Evolutionary conservation across 257 asterid species (phyloP).

Genomic region (Thymus mandschuricus): DNA sequence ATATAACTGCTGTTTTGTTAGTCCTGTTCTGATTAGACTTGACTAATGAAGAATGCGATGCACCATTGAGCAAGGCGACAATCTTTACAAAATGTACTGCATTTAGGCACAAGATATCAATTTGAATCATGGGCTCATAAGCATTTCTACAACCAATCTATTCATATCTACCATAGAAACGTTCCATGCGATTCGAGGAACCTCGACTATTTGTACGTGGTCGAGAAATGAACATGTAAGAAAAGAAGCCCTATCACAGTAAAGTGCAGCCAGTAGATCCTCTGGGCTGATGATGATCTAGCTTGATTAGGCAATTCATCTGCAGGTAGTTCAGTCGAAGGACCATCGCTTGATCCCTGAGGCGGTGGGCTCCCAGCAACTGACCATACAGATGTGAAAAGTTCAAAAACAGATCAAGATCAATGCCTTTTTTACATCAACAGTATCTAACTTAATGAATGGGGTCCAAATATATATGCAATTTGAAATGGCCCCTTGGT

Average conservation of each 20-base stretch:
- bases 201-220: neutral
- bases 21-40: neutral
- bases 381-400: slow-evolving; percentile 27
- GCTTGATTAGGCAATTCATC: slow-evolving; percentile 31
- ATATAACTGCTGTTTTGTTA: neutral
- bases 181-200: neutral
- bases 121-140: neutral
- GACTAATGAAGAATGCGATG: neutral
- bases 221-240: slow-evolving; percentile 11
- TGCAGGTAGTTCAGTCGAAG: slow-evolving; percentile 34
- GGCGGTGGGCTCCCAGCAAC: slow-evolving; percentile 46
- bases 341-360: slow-evolving; percentile 29
- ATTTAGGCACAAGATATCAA: neutral
- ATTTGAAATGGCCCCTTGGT: neutral
- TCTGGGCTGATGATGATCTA: slow-evolving; percentile 15
- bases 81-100: neutral
- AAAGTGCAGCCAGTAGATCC: slow-evolving; percentile 8
- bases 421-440: neutral
- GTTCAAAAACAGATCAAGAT: neutral
- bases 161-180: neutral
- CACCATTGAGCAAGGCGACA: neutral
- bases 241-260: slow-evolving; percentile 25
- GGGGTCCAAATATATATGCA: neutral
- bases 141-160: slow-evolving; percentile 1
- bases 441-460: neutral